Conservation (phyloP, 352 stramenopile species). For the Globisporangium irregulare region DNA sequence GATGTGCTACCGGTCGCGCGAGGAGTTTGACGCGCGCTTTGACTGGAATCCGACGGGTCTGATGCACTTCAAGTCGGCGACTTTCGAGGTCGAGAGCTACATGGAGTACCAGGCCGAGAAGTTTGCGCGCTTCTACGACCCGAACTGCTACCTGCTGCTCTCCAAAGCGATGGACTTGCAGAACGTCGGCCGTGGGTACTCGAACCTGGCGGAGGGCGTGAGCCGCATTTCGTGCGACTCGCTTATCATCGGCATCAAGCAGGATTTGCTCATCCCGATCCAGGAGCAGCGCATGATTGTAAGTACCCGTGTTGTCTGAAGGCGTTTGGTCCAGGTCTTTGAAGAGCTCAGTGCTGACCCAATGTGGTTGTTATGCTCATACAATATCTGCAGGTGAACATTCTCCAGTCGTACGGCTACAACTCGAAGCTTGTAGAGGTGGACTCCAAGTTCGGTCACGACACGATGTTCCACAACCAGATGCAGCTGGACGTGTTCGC, state of each 20-base stretch:
- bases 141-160: conserved; percentile 87
- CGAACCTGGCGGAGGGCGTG: conserved; percentile 71
- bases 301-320: not conserved
- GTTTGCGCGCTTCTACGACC: conserved; percentile 81
- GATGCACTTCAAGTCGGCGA: conserved; percentile 70
- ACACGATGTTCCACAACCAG: conserved; percentile 83
- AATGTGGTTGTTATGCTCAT: not conserved
- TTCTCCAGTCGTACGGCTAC: conserved; percentile 74
- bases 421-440: conserved; percentile 67
- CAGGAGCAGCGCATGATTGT: conserved; percentile 78
- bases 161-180: conserved; percentile 88
- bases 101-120: conserved; percentile 89
- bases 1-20: conserved; percentile 86
- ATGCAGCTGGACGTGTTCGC: conserved; percentile 80
- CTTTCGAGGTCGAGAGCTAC: conserved; percentile 89
- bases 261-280: conserved; percentile 84
- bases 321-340: not conserved
- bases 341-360: not conserved
- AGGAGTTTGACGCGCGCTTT: conserved; percentile 85
- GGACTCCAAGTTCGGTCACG: conserved; percentile 85
- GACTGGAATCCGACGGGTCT: conserved; percentile 79
- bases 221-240: conserved; percentile 64
- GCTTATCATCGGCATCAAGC: conserved; percentile 78
- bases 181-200: conserved; percentile 65
- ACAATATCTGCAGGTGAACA: conserved; percentile 26